These are phyloP conservation scores for Phytophthora hibernalis DNA, from an alignment of 352 stramenopile genomes.

Conservation along the genomic window DNA sequence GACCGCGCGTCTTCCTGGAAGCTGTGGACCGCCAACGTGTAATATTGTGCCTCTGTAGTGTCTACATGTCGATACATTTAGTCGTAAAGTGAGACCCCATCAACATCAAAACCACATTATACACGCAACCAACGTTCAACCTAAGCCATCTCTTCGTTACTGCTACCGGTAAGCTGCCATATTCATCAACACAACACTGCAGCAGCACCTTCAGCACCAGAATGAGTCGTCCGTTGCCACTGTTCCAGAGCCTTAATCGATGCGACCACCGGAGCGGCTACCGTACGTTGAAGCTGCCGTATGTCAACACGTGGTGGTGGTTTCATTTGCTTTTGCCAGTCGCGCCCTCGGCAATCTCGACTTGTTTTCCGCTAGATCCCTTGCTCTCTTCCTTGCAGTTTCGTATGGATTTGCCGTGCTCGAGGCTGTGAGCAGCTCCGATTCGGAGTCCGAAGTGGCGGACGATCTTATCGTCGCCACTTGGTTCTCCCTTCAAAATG, in stretches of 20 bases:
- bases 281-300: slow-evolving; percentile 3
- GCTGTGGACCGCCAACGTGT: slow-evolving; percentile 47
- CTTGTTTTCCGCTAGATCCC: slow-evolving; percentile 4
- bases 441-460: too few relatives aligned
- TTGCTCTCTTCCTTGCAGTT: background rate
- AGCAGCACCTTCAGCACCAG: background rate
- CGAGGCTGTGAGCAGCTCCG: slow-evolving; percentile 15
- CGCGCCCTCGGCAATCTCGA: slow-evolving; percentile 15
- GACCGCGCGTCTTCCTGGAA: slow-evolving; percentile 46
- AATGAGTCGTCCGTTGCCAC: background rate
- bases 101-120: slow-evolving; percentile 1
- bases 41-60: background rate
- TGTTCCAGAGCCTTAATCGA: background rate
- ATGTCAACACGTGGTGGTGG: background rate
- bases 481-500: slow-evolving; percentile 12
- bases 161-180: too few relatives aligned
- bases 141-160: too few relatives aligned
- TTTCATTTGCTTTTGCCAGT: slow-evolving; percentile 19
- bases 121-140: background rate
- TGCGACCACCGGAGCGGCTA: slow-evolving; percentile 26
- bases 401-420: slow-evolving; percentile 7
- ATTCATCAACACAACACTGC: background rate
- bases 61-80: slow-evolving; percentile 23
- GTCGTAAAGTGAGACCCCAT: slow-evolving; percentile 10
- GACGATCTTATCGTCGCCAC: slow-evolving; percentile 17